These are phyloP conservation scores for Kentomonas sorsogonicus DNA, from an alignment of 208 protist species.

Conservation along the genomic window DNA sequence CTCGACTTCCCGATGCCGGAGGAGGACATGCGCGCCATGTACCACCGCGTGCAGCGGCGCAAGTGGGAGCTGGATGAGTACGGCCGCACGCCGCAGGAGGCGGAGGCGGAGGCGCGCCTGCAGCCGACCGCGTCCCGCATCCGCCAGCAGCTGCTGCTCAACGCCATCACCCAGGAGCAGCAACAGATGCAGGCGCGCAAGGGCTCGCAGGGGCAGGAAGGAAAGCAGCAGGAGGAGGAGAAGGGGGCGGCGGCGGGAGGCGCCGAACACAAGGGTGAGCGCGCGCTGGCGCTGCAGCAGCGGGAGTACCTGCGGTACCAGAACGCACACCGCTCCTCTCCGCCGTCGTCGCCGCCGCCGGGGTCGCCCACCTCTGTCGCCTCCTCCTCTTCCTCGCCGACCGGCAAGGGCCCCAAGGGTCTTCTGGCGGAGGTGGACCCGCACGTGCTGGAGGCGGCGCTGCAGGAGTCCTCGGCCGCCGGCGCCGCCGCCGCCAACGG, in stretches of 20 bases:
- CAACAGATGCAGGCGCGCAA: not conserved
- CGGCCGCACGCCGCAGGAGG: conserved; percentile 67
- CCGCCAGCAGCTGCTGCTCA: not conserved
- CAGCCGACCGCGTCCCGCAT: not conserved
- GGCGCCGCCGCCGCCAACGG: not conserved
- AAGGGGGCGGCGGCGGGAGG: not conserved
- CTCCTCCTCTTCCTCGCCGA: no score
- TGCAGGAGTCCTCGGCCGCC: no score
- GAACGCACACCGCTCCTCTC: no score
- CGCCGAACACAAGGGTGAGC: not conserved
- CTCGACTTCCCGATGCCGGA: conserved; percentile 60
- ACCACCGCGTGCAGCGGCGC: conserved; percentile 35
- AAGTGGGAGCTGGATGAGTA: conserved; percentile 78
- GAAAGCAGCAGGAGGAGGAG: not conserved
- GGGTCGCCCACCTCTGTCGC: no score
- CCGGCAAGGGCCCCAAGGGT: not conserved
- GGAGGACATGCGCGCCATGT: conserved; percentile 70
- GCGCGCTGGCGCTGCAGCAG: not conserved
- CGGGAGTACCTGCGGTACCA: no score
- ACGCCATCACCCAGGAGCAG: not conserved
- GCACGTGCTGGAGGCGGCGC: not conserved
- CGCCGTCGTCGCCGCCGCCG: no score
- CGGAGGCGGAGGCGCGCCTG: no score
- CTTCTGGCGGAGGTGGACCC: not conserved
- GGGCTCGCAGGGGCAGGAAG: not conserved